Percentiles rank a stretch among this genome's conserved stretches.
These are phyloP conservation scores for Suhomyces terraborum DNA, from an alignment of 1,139 yeast species.

Conservation along the genomic window DNA sequence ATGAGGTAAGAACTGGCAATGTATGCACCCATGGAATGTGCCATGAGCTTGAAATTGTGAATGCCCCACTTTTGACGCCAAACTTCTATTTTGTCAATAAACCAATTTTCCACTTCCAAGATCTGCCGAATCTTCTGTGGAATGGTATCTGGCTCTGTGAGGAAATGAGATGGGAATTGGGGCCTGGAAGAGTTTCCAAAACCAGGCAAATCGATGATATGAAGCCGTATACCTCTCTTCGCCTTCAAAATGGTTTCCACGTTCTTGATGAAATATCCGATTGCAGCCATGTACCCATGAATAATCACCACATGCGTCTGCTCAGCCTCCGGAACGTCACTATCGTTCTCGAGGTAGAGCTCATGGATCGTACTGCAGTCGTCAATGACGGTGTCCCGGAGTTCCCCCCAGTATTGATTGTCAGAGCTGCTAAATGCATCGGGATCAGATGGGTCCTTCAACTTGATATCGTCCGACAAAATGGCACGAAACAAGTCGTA, in stretches of 20 bases:
- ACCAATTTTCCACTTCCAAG: conserved; percentile 44
- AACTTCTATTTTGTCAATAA: conserved; percentile 41
- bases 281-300: conserved; percentile 53
- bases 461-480: conserved; percentile 33
- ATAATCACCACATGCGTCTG: conserved; percentile 35
- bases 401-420: conserved; percentile 21
- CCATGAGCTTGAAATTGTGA: conserved; percentile 34
- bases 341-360: conserved; percentile 34
- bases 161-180: conserved; percentile 35
- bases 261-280: conserved; percentile 46
- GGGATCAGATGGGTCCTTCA: conserved; percentile 15
- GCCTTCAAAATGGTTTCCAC: conserved; percentile 36
- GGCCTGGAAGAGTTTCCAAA: conserved; percentile 50
- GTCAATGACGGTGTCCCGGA: conserved; percentile 36
- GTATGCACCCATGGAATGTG: conserved; percentile 52
- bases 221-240: conserved; percentile 35
- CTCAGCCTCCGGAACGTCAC: conserved; percentile 19
- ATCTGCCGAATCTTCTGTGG: conserved; percentile 36
- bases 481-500: conserved; percentile 39
- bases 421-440: neutral
- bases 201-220: conserved; percentile 46
- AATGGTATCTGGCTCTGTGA: conserved; percentile 25
- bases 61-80: conserved; percentile 37
- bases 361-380: conserved; percentile 40
- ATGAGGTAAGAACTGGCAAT: conserved; percentile 42